A percentile compares a stretch with the other conserved stretches of the same genome.
phyloP scores from a whole-genome alignment of 2,329 filamentous ascomycete species.

The Sarocladium oryzae region DNA sequence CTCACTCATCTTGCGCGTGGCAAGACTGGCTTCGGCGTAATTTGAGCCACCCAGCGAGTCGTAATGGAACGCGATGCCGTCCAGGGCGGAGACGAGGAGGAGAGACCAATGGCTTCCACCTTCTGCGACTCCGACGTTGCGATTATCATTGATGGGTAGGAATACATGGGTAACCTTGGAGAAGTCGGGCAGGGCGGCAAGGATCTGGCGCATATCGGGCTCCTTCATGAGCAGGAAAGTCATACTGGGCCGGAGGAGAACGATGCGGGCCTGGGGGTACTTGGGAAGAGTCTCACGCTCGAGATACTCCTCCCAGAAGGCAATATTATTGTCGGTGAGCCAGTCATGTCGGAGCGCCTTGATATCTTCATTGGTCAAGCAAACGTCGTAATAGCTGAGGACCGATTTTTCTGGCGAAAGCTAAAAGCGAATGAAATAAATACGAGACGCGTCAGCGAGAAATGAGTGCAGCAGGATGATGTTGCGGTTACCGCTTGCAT shows the following conservation, averaged over 20 bases:
- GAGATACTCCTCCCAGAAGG: slow-evolving; percentile 97
- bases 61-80: slow-evolving; percentile 93
- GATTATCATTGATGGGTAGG: slow-evolving; percentile 87
- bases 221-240: slow-evolving; percentile 83
- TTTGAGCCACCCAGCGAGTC: slow-evolving; percentile 79
- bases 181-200: slow-evolving; percentile 75
- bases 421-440: slow-evolving; percentile 35
- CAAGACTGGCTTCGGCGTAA: slow-evolving; percentile 62
- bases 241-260: slow-evolving; percentile 89
- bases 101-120: slow-evolving; percentile 93
- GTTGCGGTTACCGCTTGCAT: slow-evolving; percentile 7
- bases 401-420: slow-evolving; percentile 31
- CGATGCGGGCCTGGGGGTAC: slow-evolving; percentile 78
- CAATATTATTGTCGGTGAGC: slow-evolving; percentile 95
- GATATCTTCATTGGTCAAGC: slow-evolving; percentile 77
- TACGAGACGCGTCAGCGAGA: not conserved
- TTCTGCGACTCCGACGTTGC: slow-evolving; percentile 70
- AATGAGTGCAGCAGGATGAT: slow-evolving; percentile 7
- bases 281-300: slow-evolving; percentile 79
- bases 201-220: slow-evolving; percentile 46
- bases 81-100: slow-evolving; percentile 79
- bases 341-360: slow-evolving; percentile 86
- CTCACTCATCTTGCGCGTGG: slow-evolving; percentile 60
- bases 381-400: slow-evolving; percentile 36
- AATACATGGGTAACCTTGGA: slow-evolving; percentile 81